phyloP scores from a whole-genome alignment of 208 protist species.

The Acanthamoeba sp. region DNA sequence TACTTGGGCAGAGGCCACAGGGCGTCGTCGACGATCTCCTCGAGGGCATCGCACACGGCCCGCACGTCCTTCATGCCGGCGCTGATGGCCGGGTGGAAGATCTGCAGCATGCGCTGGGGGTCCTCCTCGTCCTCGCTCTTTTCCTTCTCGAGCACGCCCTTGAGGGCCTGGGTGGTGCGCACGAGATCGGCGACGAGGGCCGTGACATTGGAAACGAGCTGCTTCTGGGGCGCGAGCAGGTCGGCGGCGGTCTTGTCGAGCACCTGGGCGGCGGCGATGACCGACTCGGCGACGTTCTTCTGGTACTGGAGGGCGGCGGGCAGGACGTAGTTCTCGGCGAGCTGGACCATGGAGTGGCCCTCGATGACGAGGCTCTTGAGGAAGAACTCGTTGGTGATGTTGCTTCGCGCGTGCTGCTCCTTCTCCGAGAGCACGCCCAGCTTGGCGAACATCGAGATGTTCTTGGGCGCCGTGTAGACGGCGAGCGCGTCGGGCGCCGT shows the following conservation, averaged over 20 bases:
- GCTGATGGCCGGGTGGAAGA: constrained; percentile 75
- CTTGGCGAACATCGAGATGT: constrained; percentile 83
- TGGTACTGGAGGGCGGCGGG: constrained; percentile 79
- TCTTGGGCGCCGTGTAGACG: constrained; percentile 85
- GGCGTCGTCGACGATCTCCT: constrained; percentile 79
- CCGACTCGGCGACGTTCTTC: constrained; percentile 75
- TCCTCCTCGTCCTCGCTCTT: constrained; percentile 70
- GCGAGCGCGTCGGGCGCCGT: constrained; percentile 84
- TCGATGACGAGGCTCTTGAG: constrained; percentile 87
- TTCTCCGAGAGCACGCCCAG: constrained; percentile 79
- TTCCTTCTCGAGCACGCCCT: constrained; percentile 57
- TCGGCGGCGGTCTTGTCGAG: neutral
- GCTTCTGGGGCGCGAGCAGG: constrained; percentile 38
- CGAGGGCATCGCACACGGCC: constrained; percentile 81
- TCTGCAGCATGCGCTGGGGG: constrained; percentile 45
- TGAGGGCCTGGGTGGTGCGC: constrained; percentile 46
- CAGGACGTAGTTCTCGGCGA: constrained; percentile 82
- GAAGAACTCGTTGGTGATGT: constrained; percentile 85
- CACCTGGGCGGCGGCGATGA: constrained; percentile 22
- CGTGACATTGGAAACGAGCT: constrained; percentile 32
- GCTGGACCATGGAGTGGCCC: constrained; percentile 85
- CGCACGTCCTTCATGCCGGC: constrained; percentile 82
- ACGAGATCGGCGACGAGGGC: constrained; percentile 64
- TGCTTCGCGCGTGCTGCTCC: constrained; percentile 83
- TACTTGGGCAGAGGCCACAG: constrained; percentile 83